Conservation (phyloP, 2,329 filamentous ascomycete genomes). For the Aspergillus brasiliensis region DNA sequence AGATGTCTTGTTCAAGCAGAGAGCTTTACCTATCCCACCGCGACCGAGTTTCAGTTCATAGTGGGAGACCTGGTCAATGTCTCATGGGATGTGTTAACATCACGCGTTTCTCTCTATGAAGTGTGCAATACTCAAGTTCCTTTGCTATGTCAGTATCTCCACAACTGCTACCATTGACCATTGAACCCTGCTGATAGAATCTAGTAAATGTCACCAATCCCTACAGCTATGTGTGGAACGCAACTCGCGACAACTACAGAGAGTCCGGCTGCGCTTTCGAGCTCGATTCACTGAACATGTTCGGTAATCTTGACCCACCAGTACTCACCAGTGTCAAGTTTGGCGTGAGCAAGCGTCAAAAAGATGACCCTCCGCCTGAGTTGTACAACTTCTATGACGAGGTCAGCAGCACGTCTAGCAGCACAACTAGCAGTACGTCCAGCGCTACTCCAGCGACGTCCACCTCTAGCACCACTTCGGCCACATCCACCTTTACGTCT, state of each 20-base stretch:
- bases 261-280: constrained; percentile 8
- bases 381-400: constrained; percentile 6
- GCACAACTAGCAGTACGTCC: neutral
- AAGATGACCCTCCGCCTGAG: constrained; percentile 1
- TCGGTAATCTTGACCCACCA: neutral
- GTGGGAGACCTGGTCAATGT: constrained; percentile 11
- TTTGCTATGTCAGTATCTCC: neutral
- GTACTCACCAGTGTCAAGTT: neutral
- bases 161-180: neutral
- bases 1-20: neutral
- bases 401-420: too few species aligned
- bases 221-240: constrained; percentile 10
- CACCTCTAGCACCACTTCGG: neutral
- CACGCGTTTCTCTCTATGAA: constrained; percentile 9
- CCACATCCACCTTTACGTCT: neutral
- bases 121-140: neutral
- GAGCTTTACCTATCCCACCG: constrained; percentile 6
- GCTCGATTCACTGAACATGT: neutral
- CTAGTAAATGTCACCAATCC: constrained; percentile 4
- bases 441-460: neutral
- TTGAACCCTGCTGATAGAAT: neutral
- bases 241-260: constrained; percentile 4
- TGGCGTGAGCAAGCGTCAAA: constrained; percentile 6
- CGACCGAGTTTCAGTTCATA: neutral
- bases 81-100: constrained; percentile 10